Evolutionary conservation across 805 yeast genomes (phyloP).

Genomic region (Vanderwaltozyma tropicalis): DNA sequence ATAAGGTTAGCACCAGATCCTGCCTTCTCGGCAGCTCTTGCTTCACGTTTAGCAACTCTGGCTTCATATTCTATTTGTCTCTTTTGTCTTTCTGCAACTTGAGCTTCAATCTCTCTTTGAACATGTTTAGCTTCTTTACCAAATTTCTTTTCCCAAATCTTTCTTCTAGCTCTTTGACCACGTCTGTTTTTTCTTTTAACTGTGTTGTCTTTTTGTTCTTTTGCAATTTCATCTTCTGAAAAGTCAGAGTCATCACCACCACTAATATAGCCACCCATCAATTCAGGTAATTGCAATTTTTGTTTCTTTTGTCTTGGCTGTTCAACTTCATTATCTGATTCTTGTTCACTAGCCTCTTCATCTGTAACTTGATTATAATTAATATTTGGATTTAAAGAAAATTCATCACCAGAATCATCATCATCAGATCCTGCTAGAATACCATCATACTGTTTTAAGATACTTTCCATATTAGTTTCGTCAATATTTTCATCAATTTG

Average conservation of each 20-base stretch:
- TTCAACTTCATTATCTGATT: conserved; percentile 36
- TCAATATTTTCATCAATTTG: conserved; percentile 7
- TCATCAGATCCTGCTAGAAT: conserved; percentile 31
- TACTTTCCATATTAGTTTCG: conserved; percentile 7
- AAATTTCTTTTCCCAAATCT: conserved; percentile 89
- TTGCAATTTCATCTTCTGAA: conserved; percentile 42
- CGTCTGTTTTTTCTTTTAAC: conserved; percentile 72
- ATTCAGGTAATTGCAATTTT: conserved; percentile 46
- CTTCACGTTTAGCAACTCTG: conserved; percentile 57
- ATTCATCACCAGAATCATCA: conserved; percentile 34
- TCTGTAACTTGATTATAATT: conserved; percentile 52
- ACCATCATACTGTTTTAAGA: conserved; percentile 29
- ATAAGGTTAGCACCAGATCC: conserved; percentile 13
- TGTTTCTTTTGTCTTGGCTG: conserved; percentile 17
- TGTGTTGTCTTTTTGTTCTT: conserved; percentile 24
- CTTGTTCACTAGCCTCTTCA: conserved; percentile 39
- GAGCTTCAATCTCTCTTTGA: conserved; percentile 48
- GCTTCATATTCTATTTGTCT: conserved; percentile 60
- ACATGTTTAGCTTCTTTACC: conserved; percentile 81
- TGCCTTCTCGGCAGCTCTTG: conserved; percentile 35
- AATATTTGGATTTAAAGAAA: conserved; percentile 18
- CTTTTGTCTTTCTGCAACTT: conserved; percentile 44
- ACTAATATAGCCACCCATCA: conserved; percentile 73
- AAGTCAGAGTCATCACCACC: conserved; percentile 59
- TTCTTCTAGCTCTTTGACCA: conserved; percentile 95